These are phyloP conservation scores for Cyberlindnera lachancei DNA, from an alignment of 805 yeast genomes.

Conservation along the genomic window DNA sequence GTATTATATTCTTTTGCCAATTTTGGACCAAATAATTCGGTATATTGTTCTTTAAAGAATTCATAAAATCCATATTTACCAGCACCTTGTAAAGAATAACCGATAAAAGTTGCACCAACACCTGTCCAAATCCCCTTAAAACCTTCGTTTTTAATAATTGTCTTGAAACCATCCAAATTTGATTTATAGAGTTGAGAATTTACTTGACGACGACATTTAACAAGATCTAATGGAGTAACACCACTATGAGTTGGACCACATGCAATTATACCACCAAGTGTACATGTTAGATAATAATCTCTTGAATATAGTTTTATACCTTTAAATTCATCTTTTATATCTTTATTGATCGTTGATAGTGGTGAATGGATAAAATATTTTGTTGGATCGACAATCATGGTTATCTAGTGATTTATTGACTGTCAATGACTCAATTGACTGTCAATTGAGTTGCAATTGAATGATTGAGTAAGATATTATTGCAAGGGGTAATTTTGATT, in stretches of 20 bases:
- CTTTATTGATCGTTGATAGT: conserved; percentile 4
- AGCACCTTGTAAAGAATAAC: conserved; percentile 94
- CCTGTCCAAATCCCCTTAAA: conserved; percentile 75
- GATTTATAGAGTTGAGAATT: conserved; percentile 64
- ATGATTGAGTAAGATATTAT: too few relatives aligned
- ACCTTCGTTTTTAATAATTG: conserved; percentile 71
- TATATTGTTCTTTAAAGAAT: conserved; percentile 74
- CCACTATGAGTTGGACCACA: conserved; percentile 96
- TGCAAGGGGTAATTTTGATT: too few relatives aligned
- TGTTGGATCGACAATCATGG: not conserved
- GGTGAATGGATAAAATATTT: conserved; percentile 10
- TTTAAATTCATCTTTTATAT: conserved; percentile 11
- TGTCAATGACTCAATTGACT: too few relatives aligned
- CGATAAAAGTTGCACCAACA: conserved; percentile 84
- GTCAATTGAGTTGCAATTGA: too few relatives aligned
- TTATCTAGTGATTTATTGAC: not conserved
- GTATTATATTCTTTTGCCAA: conserved; percentile 60
- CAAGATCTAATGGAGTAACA: conserved; percentile 88
- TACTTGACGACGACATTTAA: conserved; percentile 91
- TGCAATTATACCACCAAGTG: conserved; percentile 62
- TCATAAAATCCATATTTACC: conserved; percentile 97
- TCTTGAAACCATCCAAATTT: conserved; percentile 74
- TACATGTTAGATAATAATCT: conserved; percentile 49
- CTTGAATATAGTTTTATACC: conserved; percentile 23
- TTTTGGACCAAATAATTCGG: conserved; percentile 58